Base-by-base conservation (phyloP, 2,329 filamentous ascomycete species). In the Trichophyton rubrum region DNA sequence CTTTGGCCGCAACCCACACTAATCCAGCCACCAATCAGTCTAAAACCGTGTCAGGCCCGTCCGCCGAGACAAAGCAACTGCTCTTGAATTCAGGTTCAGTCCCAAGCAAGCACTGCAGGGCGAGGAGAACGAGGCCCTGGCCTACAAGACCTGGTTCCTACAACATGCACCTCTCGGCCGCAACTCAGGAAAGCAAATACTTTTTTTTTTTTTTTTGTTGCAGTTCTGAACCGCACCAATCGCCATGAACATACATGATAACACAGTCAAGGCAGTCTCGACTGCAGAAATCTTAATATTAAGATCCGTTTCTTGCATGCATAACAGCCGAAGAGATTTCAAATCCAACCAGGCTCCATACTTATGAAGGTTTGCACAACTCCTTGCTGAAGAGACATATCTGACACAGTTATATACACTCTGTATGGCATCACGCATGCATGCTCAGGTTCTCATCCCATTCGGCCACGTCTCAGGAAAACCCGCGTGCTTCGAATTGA, bases 291-390 rank as follows among this genome's bases (percentile, higher is more conserved):
- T 51, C 30, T 51, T 51, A 51, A 51, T 51, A 22, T 51, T 51
- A 51, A 51, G 45, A 51, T 51, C 45, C 45, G 45, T 51, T 51
- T 51, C 45, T 51, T 51, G 45, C 45, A 51, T 51, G 45, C 45
- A 51, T 43, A 24, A 24, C 43, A 11, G 45, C 20, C 20, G 45
- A 51, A 51, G 3, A 13, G 3, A 51, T 51, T 27, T 51, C 24
- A 51, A 24, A 27, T 27, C 20, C 45, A 51, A 15, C 45, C 45
- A 30, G 22, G 43, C 20, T 47, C 20, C 43, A 47, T 47, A 47
- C 20, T 47, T 13, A 2, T 13, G 20, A 47, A 47, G 17, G 43
- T 24, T 47, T 17, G 43, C n/a, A 43, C 40, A 17, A 43, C 40
- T 43, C 2, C n/a, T 43, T 43, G n/a, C 15, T 43, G n/a, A 1